phyloP scores from a whole-genome alignment of 73 alveolate genomes.

The Uronychia setigera region DNA sequence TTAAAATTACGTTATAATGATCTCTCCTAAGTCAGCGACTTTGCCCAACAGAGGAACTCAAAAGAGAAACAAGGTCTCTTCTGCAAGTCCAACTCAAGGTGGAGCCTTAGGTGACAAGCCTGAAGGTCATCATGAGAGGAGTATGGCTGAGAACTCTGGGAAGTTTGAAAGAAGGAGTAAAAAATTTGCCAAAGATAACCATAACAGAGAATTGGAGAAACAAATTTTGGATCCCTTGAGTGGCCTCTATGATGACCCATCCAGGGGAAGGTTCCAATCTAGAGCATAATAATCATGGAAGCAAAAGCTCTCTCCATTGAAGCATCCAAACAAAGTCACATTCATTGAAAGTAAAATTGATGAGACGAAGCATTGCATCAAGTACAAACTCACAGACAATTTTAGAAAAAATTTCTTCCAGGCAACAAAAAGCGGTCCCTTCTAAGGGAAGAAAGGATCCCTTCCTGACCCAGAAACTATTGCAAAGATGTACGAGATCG shows the following conservation, averaged over 20 bases:
- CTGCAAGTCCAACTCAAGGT: not conserved
- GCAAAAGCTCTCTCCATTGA: not conserved
- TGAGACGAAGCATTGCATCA: not conserved
- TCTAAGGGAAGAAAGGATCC: not conserved
- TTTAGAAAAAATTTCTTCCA: not conserved
- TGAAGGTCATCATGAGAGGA: not conserved
- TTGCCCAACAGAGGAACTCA: not conserved
- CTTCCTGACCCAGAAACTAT: not conserved
- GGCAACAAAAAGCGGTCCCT: not conserved
- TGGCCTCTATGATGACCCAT: not conserved
- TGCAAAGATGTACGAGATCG: not conserved
- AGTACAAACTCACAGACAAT: not conserved
- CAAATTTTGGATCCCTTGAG: not conserved
- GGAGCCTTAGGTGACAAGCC: not conserved
- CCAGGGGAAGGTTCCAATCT: not conserved
- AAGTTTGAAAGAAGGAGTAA: not conserved
- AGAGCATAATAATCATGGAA: not conserved
- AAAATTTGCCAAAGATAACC: not conserved
- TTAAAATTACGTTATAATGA: not conserved
- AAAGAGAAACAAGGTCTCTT: not conserved
- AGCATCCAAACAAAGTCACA: not conserved
- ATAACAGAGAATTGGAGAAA: not conserved
- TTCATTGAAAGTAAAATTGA: not conserved
- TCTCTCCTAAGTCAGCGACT: not conserved
- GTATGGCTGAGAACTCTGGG: not conserved